phyloP scores from a whole-genome alignment of 306 rosid species.

The Sechiopsis laciniata region DNA sequence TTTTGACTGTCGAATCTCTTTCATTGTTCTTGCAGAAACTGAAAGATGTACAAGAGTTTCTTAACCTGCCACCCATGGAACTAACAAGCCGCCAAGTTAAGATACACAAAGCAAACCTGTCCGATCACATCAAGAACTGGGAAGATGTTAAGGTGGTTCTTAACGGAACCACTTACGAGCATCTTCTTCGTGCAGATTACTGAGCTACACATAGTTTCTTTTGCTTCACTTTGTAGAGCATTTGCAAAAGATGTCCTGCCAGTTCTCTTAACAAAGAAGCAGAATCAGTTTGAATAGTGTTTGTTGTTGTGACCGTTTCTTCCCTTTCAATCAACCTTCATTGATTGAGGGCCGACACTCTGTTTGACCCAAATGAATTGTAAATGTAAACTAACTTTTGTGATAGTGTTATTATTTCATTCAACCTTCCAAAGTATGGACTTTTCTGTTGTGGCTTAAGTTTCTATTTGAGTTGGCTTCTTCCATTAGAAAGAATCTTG shows the following conservation, averaged over 20 bases:
- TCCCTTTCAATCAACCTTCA: slow-evolving; percentile 3
- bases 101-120: slow-evolving; percentile 66
- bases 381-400: background rate
- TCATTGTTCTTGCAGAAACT: slow-evolving; percentile 49
- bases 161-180: slow-evolving; percentile 58
- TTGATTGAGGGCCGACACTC: background rate
- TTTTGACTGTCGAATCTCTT: background rate
- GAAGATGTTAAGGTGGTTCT: slow-evolving; percentile 67
- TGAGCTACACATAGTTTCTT: slow-evolving; percentile 16
- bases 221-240: background rate
- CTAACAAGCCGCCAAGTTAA: slow-evolving; percentile 73
- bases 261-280: slow-evolving; percentile 15
- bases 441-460: background rate
- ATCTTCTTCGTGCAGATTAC: slow-evolving; percentile 59
- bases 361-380: slow-evolving; percentile 18
- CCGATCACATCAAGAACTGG: slow-evolving; percentile 74
- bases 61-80: slow-evolving; percentile 57
- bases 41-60: slow-evolving; percentile 59
- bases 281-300: slow-evolving; percentile 12
- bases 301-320: background rate
- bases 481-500: background rate
- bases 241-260: background rate
- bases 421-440: background rate
- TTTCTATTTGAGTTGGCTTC: background rate
- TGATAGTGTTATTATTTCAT: background rate